A percentile compares a stretch with the other conserved stretches of the same genome.
These are phyloP conservation scores for Nakataea oryzae DNA, from an alignment of 2,329 filamentous ascomycete genomes.

Conservation along the genomic window DNA sequence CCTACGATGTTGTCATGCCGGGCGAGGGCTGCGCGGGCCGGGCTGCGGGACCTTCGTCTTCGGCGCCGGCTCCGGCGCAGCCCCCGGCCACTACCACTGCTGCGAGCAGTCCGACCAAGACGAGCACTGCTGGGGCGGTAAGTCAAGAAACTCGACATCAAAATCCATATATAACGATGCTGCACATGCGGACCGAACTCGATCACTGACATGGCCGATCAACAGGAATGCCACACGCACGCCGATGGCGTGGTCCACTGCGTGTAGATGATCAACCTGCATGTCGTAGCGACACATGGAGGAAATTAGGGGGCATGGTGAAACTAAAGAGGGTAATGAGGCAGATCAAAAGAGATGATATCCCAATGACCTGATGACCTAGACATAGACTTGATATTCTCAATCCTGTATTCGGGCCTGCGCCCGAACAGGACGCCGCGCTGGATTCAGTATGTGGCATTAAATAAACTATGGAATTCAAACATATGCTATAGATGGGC, in stretches of 20 bases:
- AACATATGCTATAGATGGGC: too few relatives aligned
- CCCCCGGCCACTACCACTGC: not conserved
- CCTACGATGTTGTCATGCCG: constrained; percentile 52
- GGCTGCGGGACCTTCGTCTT: not conserved
- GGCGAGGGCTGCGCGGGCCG: constrained; percentile 51
- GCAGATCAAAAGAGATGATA: not conserved
- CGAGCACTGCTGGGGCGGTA: constrained; percentile 34
- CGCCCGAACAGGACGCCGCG: not conserved
- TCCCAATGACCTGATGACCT: not conserved
- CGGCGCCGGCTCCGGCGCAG: not conserved
- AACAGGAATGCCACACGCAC: constrained; percentile 40
- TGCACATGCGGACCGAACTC: constrained; percentile 19
- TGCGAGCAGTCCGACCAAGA: constrained; percentile 7
- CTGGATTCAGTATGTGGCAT: not conserved
- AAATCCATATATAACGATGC: not conserved
- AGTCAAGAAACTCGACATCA: constrained; percentile 11
- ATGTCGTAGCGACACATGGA: not conserved
- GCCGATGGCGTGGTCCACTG: constrained; percentile 28
- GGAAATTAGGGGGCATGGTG: too few relatives aligned
- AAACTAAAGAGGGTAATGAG: not conserved
- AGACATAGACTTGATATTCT: not conserved
- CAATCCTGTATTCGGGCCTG: not conserved
- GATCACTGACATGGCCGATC: constrained; percentile 39
- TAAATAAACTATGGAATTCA: not conserved
- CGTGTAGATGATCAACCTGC: not conserved